Base-by-base conservation (phyloP, 331 rosid species). In the Telfairia occidentalis region DNA sequence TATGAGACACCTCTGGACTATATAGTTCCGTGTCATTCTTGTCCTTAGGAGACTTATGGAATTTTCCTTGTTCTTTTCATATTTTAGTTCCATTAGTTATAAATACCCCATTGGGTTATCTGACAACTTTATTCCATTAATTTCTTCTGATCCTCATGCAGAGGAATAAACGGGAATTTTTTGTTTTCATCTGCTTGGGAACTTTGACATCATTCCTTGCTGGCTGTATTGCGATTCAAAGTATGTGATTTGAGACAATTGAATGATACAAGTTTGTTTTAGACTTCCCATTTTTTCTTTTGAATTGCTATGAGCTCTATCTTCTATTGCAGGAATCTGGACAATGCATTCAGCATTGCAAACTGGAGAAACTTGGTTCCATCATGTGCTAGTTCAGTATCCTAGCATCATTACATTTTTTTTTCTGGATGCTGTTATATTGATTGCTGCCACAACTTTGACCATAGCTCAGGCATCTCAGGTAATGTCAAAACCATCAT, bases 101-200 rank as follows among this genome's bases (percentile, higher is more conserved):
- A 54, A n/a, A 21, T 53, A n/a, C 11, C 10, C 19, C 73, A 21
- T 1, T 28, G 35, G 21, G 10, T 37, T 23, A 37, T 9, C 48
- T 16, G 24, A 45, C 43, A 24, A 21, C 73, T 18, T 52, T 13
- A 5, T 61, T 37, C 13, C 6, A 1, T 60, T 45, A 48, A 45
- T 52, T 66, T 7, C 77, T 77, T 65, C 73, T 88, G 67, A 43
- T 28, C 71, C 46, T 86, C 77, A 85, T 87, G 92, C 97, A 91
- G 98, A 86, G 85, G 86, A 94, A 94, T 86, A 94, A 91, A 71
- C 81, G 96, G 84, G 96, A 94, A 76, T 94, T 94, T 85, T 87
- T 94, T 79, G 82, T 89, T 74, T 81, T 94, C 16, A 38, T 94
- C 81, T 91, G 96, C 84, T 1, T 91, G 82, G 92, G 81, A 81